Base-by-base conservation (phyloP, 345 rosid genomes). In the Eucalyptus globulus region DNA sequence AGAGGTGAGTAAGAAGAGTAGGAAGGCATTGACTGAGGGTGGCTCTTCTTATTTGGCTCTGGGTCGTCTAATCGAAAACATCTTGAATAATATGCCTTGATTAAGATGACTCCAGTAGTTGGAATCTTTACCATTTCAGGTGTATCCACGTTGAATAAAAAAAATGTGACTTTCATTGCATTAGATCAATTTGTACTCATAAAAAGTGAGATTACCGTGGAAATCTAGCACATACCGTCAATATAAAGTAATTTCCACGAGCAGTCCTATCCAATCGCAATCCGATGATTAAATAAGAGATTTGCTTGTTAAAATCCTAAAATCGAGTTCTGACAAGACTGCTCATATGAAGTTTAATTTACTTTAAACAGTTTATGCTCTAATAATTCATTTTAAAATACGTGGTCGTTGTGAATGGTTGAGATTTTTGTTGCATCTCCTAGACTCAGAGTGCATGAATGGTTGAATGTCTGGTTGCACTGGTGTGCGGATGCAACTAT, bases 21-120 rank as follows among this genome's bases (percentile, higher is more conserved):
- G 91, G 88, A 91, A 86, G 85, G 92, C 94, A 11, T 21, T 92
- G 87, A 19, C 85, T 31, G 92, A 92, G 6, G 95, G 94, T 83
- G 96, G 95, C 29, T 94, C 96, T 72, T 94, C 96, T 3, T 72
- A 80, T 80, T 87, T 86, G 27, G 87, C 91, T 3, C 31, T 93
- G 22, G 80, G 87, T 11, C 90, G 88, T 86, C 91, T 94, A 47
- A 89, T 94, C 16, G 37, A 49, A 8, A 92, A 94, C 86, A 90
- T 91, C 10, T 72, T 88, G 7, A 34, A 45, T 27, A 87, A 87
- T 34, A n/a, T 69, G 34, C 8, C 43, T 22, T 56, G 44, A 31
- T 15, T 31, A 3, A n/a, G 69, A 14, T 27, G 16, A 62, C 69
- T 62, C 14, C n/a, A 5, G 4, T 12, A 14, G 15, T 62, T 62